Conservation (phyloP, 2,329 filamentous ascomycete genomes). For the Aciculosporium take region DNA sequence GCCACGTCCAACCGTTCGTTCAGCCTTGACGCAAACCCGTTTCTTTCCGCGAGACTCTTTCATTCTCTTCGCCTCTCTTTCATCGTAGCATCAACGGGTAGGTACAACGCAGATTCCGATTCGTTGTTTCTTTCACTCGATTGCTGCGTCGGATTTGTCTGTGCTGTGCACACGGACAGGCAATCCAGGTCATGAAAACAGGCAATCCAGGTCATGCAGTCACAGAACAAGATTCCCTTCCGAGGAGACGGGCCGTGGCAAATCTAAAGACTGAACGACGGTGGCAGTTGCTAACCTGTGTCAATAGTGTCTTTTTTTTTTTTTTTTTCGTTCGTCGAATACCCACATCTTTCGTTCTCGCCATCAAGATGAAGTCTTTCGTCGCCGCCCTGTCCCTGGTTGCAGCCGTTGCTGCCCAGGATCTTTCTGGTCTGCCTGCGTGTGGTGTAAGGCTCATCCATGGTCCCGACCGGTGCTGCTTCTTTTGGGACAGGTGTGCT, state of each 20-base stretch:
- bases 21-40: background rate
- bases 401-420: slow-evolving; percentile 27
- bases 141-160: too few relatives aligned
- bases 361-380: slow-evolving; percentile 36
- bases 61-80: background rate
- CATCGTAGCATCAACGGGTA: too few relatives aligned
- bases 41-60: slow-evolving; percentile 1
- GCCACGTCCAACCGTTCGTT: background rate
- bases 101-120: too few relatives aligned
- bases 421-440: slow-evolving; percentile 25
- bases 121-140: too few relatives aligned
- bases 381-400: slow-evolving; percentile 28
- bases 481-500: slow-evolving; percentile 1
- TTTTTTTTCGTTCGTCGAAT: too few relatives aligned
- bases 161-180: too few relatives aligned
- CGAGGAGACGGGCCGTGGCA: too few relatives aligned
- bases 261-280: too few relatives aligned
- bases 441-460: slow-evolving; percentile 35
- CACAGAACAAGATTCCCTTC: too few relatives aligned
- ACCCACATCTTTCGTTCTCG: background rate
- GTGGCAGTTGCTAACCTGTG: background rate
- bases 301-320: background rate
- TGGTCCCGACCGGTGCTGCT: background rate
- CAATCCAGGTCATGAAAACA: too few relatives aligned
- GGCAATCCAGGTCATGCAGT: too few relatives aligned